Conservation (phyloP, 495 filamentous ascomycete species). For the Pseudevernia furfuracea region DNA sequence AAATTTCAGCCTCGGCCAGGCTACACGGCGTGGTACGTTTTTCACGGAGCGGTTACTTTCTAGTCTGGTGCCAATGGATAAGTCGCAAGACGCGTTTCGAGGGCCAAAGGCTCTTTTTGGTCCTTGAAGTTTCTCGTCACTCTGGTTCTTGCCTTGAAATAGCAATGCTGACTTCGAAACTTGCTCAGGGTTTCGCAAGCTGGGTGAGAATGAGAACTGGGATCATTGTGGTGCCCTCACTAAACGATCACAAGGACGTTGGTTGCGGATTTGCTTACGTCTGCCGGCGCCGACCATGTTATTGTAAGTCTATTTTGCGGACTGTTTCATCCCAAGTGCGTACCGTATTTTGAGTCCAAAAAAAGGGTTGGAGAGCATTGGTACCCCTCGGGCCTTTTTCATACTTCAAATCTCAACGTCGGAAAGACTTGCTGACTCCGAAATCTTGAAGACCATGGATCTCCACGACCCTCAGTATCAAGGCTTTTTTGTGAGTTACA, state of each 20-base stretch:
- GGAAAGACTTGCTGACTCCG: background rate
- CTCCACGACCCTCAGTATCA: slow-evolving; percentile 98
- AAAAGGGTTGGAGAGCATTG: background rate
- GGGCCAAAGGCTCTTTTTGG: no score
- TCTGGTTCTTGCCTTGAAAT: no score
- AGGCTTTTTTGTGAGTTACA: slow-evolving; percentile 85
- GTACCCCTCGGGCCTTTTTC: background rate
- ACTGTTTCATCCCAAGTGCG: background rate
- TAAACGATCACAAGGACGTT: slow-evolving; percentile 50
- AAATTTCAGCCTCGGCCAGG: slow-evolving; percentile 79
- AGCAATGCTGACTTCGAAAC: background rate
- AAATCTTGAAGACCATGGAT: slow-evolving; percentile 59
- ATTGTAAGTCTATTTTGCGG: slow-evolving; percentile 37
- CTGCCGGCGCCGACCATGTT: slow-evolving; percentile 91
- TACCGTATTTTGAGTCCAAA: background rate
- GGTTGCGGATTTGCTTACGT: slow-evolving; percentile 88
- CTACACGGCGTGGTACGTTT: slow-evolving; percentile 70
- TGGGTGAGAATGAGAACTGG: background rate
- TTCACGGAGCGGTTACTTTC: no score
- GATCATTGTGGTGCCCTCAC: background rate
- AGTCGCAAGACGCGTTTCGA: no score
- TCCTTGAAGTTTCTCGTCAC: no score
- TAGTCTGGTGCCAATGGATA: no score
- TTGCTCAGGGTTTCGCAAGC: background rate
- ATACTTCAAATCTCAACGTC: background rate